Conservation (phyloP, 139 green algal species). For the Asterochloris sp. region DNA sequence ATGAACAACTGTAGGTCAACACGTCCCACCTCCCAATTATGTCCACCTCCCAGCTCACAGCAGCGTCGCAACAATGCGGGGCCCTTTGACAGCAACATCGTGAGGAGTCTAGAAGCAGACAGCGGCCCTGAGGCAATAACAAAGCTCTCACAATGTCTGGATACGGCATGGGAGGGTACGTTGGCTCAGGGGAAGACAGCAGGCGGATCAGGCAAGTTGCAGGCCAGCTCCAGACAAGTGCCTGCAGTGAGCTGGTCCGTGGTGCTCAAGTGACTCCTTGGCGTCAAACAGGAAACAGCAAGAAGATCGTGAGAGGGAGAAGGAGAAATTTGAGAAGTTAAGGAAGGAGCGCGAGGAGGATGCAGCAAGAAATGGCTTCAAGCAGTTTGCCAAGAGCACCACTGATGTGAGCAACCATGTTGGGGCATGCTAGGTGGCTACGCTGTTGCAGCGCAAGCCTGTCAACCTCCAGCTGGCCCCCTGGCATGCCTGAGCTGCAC, state of each 20-base stretch:
- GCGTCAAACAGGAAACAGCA: conserved; percentile 53
- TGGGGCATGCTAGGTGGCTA: too few relatives aligned
- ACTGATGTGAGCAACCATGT: conserved; percentile 45
- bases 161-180: conserved; percentile 64
- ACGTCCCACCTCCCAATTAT: too few relatives aligned
- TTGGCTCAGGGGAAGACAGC: conserved; percentile 68
- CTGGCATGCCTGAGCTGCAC: not conserved
- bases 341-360: conserved; percentile 48
- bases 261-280: not conserved
- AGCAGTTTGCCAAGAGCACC: conserved; percentile 65
- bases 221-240: conserved; percentile 27
- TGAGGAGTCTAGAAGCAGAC: too few relatives aligned
- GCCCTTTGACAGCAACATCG: too few relatives aligned
- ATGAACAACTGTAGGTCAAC: too few relatives aligned
- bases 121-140: too few relatives aligned
- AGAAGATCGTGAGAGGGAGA: conserved; percentile 70
- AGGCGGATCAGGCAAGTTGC: conserved; percentile 61
- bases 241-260: not conserved
- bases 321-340: conserved; percentile 63
- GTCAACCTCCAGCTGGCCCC: too few relatives aligned
- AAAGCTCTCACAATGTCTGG: too few relatives aligned
- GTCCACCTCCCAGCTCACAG: too few relatives aligned
- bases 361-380: conserved; percentile 48
- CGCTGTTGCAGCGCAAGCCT: too few relatives aligned
- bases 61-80: too few relatives aligned